Base-by-base conservation (phyloP, 164 flowering plant genomes). In the Vitis cinerea region DNA sequence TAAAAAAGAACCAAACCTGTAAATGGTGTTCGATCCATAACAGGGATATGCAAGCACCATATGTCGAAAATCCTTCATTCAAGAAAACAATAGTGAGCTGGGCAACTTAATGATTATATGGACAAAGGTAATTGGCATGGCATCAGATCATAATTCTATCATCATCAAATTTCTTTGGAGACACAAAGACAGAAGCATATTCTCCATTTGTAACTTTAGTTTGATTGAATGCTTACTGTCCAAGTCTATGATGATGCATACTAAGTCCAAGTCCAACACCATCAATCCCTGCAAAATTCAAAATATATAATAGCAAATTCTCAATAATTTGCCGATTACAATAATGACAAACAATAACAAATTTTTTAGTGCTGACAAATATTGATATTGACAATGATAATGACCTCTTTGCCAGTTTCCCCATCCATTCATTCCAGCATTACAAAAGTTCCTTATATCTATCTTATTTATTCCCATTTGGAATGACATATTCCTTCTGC, bases 31-130 rank as follows among this genome's bases (percentile, higher is more conserved):
- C 83, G 77, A 66, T 84, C 82, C 79, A 52, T 76, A 29, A 76
- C 80, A 9, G 85, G 87, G 52, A 82, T 80, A 71, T 82, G 83
- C 72, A 84, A 61, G 74, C 87, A 84, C 87, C 85, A 80, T 56
- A 84, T 54, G 60, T 82, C 79, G 70, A 84, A 84, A 23, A 83
- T 68, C 86, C 86, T 83, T 67, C 75, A 76, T 52, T 54, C 56
- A 49, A 63, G 9, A 16, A 30, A 9, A 57, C 19, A 30, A 0
- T 37, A 37, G 44, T 37, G 44, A 37, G 7, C 7, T 3, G 44
- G 44, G 44, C 4, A 37, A 6, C 44, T 37, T 37, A 37, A 37
- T 3, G 44, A 37, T 37, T 37, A 37, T 6, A 37, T 37, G 44
- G 7, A 37, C 44, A 37, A 37, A 3, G 44, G 44, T 37, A 37